Evolutionary conservation across 176 grass and related monocot species (phyloP).

Genomic region (Tillandsia leiboldiana): DNA sequence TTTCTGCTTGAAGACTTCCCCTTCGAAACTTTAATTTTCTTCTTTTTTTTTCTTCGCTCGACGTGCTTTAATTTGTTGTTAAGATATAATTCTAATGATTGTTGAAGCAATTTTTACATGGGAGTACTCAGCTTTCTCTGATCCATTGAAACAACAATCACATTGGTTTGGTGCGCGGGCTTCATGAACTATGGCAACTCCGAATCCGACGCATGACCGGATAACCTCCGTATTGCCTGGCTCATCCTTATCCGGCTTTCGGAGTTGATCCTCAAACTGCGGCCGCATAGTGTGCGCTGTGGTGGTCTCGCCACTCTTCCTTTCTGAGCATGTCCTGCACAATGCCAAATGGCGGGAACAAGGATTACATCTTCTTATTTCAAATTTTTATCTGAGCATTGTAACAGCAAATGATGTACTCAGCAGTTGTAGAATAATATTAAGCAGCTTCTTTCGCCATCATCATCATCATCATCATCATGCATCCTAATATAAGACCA

Average conservation of each 20-base stretch:
- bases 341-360: not conserved
- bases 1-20: no score
- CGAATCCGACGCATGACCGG: slow-evolving; percentile 5
- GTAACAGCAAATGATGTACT: not conserved
- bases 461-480: no score
- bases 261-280: slow-evolving; percentile 1
- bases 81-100: no score
- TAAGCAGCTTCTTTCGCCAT: no score
- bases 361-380: not conserved
- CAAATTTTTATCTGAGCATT: not conserved
- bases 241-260: not conserved
- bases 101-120: no score
- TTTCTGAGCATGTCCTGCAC: slow-evolving; percentile 4
- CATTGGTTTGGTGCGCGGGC: not conserved
- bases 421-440: not conserved
- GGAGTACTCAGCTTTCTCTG: not conserved
- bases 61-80: no score
- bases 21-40: no score
- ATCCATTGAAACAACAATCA: not conserved
- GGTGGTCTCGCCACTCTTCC: not conserved
- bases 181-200: slow-evolving; percentile 2
- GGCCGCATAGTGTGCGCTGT: not conserved
- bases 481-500: no score
- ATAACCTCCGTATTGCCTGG: not conserved
- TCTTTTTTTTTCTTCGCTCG: no score